phyloP scores from a whole-genome alignment of 2,329 filamentous ascomycete species.

The Akanthomyces muscarius region DNA sequence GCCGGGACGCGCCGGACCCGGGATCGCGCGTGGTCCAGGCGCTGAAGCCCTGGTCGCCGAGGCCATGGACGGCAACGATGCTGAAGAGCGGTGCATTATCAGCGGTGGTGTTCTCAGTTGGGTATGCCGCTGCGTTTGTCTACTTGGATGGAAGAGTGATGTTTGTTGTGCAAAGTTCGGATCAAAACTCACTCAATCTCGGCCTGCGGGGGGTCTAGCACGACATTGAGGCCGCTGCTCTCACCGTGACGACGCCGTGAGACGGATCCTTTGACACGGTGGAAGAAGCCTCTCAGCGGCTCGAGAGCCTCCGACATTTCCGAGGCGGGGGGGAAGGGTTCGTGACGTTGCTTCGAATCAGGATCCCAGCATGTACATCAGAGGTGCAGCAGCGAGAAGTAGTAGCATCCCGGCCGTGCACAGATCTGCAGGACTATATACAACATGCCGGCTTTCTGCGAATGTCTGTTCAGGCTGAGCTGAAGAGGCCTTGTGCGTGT shows the following conservation, averaged over 20 bases:
- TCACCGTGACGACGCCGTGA: conserved; percentile 20
- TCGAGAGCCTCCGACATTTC: conserved; percentile 23
- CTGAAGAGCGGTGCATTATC: conserved; percentile 14
- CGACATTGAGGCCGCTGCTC: conserved; percentile 21
- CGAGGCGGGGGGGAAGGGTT: too few relatives aligned
- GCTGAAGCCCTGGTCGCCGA: conserved; percentile 26
- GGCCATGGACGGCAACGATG: conserved; percentile 28
- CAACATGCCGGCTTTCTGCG: background rate
- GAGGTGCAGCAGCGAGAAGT: background rate
- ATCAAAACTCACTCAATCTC: conserved; percentile 24
- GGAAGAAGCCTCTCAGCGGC: conserved; percentile 23
- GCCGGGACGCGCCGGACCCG: conserved; percentile 20
- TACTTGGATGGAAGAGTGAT: too few relatives aligned
- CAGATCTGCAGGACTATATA: background rate
- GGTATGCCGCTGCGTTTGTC: too few relatives aligned
- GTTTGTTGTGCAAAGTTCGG: background rate
- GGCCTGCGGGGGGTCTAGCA: conserved; percentile 23
- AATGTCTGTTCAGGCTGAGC: background rate
- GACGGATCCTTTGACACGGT: conserved; percentile 24
- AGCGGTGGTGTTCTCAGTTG: background rate
- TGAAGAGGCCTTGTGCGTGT: background rate
- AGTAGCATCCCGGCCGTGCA: background rate
- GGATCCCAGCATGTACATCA: background rate
- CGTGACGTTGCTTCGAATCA: background rate
- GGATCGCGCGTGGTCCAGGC: conserved; percentile 25